Conservation (phyloP, 2,329 filamentous ascomycete species). For the Epichloe festucae region DNA sequence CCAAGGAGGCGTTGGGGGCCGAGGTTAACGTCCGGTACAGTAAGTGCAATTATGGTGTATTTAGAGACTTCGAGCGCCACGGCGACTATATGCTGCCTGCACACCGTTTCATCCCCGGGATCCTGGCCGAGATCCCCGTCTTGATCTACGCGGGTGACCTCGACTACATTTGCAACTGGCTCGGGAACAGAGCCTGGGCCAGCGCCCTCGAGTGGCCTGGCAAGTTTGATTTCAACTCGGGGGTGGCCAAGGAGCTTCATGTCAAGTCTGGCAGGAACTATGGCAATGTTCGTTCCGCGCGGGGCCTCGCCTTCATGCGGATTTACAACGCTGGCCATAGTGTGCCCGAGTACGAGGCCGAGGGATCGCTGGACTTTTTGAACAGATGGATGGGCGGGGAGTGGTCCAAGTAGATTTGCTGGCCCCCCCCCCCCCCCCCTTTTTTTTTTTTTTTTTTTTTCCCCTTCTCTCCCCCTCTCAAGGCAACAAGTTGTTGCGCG, state of each 20-base stretch:
- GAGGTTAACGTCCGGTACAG: conserved; percentile 72
- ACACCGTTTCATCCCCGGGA: conserved; percentile 72
- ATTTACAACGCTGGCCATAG: conserved; percentile 87
- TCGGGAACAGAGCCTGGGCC: conserved; percentile 92
- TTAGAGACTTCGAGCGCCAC: conserved; percentile 73
- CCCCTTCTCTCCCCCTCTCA: no score
- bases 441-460: no score
- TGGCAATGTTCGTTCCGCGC: conserved; percentile 72
- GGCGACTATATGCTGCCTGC: conserved; percentile 98
- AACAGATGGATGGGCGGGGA: conserved; percentile 64
- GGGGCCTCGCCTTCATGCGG: conserved; percentile 89
- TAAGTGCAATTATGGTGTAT: conserved; percentile 94
- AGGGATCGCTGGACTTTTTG: conserved; percentile 76
- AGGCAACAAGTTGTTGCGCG: no score
- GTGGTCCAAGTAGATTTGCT: conserved; percentile 5
- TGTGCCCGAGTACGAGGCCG: conserved; percentile 91
- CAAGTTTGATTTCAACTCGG: conserved; percentile 64
- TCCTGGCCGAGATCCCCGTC: conserved; percentile 85
- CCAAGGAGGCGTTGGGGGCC: conserved; percentile 75
- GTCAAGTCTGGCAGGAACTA: conserved; percentile 35
- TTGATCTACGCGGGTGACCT: conserved; percentile 85
- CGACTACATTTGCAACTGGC: conserved; percentile 93
- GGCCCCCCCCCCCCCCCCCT: no score
- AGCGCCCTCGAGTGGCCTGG: conserved; percentile 87
- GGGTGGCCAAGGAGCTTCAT: conserved; percentile 55